Conservation (phyloP, 495 filamentous ascomycete species). For the Lasiosphaeris hirsuta region DNA sequence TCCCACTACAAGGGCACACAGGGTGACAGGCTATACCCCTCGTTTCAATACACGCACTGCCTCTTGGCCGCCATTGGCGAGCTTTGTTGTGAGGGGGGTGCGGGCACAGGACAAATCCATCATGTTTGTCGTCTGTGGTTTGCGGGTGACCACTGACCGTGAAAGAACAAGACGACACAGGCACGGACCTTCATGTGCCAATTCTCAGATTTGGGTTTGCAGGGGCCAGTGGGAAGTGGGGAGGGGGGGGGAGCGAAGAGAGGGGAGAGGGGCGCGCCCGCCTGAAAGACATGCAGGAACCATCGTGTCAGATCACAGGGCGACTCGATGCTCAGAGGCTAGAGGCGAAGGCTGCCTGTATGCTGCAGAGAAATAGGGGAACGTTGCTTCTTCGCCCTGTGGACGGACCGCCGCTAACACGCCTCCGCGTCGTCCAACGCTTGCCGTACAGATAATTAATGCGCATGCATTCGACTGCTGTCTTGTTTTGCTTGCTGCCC, state of each 20-base stretch:
- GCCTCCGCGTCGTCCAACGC: slow-evolving; percentile 1
- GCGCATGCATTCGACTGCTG: not conserved
- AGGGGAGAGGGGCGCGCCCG: no score
- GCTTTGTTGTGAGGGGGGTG: no score
- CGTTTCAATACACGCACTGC: slow-evolving; percentile 13
- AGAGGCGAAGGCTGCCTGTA: not conserved
- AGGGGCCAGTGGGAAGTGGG: not conserved
- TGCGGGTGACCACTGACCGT: no score
- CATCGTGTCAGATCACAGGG: not conserved
- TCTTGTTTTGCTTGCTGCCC: no score
- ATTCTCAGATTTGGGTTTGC: not conserved
- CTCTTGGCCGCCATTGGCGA: slow-evolving; percentile 4
- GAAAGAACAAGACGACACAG: not conserved
- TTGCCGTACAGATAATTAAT: not conserved
- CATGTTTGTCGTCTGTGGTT: no score
- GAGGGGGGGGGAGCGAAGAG: not conserved
- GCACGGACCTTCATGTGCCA: slow-evolving; percentile 4
- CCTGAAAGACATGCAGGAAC: slow-evolving; percentile 5
- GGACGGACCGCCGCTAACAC: slow-evolving; percentile 10
- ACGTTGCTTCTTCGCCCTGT: slow-evolving; percentile 5
- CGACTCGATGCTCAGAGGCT: no score
- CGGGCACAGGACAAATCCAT: no score
- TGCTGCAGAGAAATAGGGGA: not conserved
- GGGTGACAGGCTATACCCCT: slow-evolving; percentile 17
- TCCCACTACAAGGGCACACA: no score